Evolutionary conservation across 2,329 filamentous ascomycete genomes (phyloP).

Genomic region (Sphaerulina musiva): DNA sequence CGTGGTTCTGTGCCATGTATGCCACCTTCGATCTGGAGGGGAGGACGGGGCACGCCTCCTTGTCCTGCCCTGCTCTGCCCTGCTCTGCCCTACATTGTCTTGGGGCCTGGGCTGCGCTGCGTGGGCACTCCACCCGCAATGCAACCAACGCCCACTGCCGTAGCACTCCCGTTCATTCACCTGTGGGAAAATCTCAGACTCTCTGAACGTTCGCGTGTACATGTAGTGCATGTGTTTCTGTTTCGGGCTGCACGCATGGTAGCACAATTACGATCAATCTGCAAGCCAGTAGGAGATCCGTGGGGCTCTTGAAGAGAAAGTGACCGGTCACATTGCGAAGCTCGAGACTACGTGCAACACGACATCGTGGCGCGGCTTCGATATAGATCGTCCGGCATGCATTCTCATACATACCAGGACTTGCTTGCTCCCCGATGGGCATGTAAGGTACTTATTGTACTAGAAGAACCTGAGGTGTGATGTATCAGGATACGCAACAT

Average conservation of each 20-base stretch:
- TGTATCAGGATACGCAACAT: not conserved
- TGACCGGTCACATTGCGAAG: conserved; percentile 1
- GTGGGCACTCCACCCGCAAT: not conserved
- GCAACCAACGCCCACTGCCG: conserved; percentile 5
- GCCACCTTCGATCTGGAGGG: not conserved
- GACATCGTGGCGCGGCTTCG: not conserved
- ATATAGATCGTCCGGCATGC: not conserved
- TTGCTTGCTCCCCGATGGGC: not conserved
- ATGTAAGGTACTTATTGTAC: not conserved
- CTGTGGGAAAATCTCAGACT: not conserved
- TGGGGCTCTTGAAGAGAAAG: conserved; percentile 1
- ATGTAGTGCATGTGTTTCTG: not conserved
- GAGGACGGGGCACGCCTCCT: not conserved
- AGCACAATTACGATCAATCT: conserved; percentile 9
- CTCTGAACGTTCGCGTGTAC: not conserved
- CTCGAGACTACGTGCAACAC: not conserved
- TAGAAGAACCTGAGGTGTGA: not conserved
- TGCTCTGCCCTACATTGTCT: no score
- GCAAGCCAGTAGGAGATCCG: conserved; percentile 11
- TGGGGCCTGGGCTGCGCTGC: no score
- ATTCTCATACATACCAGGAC: not conserved
- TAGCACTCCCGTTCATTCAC: not conserved
- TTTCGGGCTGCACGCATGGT: conserved; percentile 3
- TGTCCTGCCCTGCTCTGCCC: not conserved
- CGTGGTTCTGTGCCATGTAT: not conserved